Conservation (phyloP, 768 basidiomycete genomes). For the Inosperma sp. region DNA sequence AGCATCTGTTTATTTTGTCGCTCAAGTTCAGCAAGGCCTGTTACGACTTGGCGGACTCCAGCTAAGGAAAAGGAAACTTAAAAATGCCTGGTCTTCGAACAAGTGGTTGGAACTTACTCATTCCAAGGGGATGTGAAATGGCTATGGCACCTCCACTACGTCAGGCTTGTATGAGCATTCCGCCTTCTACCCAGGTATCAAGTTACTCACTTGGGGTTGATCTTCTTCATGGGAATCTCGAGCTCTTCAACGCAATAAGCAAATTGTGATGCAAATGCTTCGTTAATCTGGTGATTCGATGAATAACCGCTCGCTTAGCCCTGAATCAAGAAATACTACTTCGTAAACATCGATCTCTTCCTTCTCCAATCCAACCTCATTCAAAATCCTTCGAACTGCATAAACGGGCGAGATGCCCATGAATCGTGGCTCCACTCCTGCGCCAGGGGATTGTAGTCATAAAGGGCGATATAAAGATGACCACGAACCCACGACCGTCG, state of each 20-base stretch:
- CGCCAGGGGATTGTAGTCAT: neutral
- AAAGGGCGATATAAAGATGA: conserved; percentile 1
- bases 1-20: conserved; percentile 64
- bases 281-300: conserved; percentile 65
- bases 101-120: conserved; percentile 53
- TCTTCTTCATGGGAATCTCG: conserved; percentile 67
- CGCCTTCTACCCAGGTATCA: neutral
- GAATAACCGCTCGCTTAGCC: neutral
- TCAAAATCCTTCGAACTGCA: conserved; percentile 67
- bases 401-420: conserved; percentile 76
- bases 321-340: conserved; percentile 32
- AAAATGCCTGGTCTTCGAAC: neutral
- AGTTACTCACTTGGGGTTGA: conserved; percentile 72
- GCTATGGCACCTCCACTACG: conserved; percentile 81
- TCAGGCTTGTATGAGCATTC: conserved; percentile 12
- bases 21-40: conserved; percentile 78
- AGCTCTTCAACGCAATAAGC: conserved; percentile 88
- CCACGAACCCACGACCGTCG: conserved; percentile 65
- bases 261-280: conserved; percentile 91
- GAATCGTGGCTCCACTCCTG: conserved; percentile 70
- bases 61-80: conserved; percentile 40
- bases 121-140: conserved; percentile 74
- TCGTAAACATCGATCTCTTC: conserved; percentile 77
- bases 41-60: conserved; percentile 82
- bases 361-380: conserved; percentile 55